Evolutionary conservation across 768 basidiomycete species (phyloP).

Genomic region (Rhodotorula paludigena): DNA sequence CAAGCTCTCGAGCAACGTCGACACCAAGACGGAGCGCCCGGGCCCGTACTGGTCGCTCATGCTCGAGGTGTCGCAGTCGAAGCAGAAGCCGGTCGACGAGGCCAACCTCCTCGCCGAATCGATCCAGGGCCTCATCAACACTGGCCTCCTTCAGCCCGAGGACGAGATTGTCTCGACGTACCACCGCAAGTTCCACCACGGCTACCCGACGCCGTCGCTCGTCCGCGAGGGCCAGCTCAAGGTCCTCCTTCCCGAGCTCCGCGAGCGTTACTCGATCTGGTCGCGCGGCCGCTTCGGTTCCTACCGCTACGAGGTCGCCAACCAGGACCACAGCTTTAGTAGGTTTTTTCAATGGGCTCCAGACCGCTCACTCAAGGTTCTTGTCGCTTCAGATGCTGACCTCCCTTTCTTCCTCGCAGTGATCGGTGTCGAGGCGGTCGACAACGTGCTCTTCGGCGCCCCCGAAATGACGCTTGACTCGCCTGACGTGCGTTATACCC

Average conservation of each 20-base stretch:
- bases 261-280: conserved; percentile 46
- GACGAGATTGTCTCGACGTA: conserved; percentile 50
- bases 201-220: conserved; percentile 48
- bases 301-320: conserved; percentile 43
- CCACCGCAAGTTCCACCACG: conserved; percentile 46
- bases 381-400: background rate
- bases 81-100: conserved; percentile 47
- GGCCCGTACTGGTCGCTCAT: conserved; percentile 50
- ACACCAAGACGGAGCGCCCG: conserved; percentile 39
- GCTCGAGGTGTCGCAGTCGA: conserved; percentile 49
- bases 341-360: background rate
- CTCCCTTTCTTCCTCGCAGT: conserved; percentile 37
- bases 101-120: conserved; percentile 46
- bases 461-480: conserved; percentile 37
- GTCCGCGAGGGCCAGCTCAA: conserved; percentile 47
- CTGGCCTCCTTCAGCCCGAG: conserved; percentile 43
- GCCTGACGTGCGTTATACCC: conserved; percentile 13
- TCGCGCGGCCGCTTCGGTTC: conserved; percentile 47
- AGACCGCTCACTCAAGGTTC: background rate
- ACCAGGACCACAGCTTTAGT: conserved; percentile 36
- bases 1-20: conserved; percentile 37
- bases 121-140: conserved; percentile 47
- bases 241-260: conserved; percentile 46
- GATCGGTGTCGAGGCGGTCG: conserved; percentile 49
- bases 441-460: conserved; percentile 41